Evolutionary conservation across 768 basidiomycete species (phyloP).

Genomic region (Serendipita sp.): DNA sequence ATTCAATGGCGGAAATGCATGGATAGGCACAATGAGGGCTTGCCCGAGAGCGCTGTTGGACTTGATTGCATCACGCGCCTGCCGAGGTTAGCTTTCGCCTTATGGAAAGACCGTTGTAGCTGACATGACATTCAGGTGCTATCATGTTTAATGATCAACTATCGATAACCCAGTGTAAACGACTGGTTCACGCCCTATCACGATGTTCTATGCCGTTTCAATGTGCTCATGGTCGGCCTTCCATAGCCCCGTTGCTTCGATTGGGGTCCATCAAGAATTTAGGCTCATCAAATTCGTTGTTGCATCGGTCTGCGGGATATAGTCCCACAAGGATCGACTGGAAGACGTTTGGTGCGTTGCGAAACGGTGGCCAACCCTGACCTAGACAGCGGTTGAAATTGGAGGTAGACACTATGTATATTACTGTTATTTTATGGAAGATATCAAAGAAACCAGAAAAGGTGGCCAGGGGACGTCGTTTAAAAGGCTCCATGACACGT

Average conservation of each 20-base stretch:
- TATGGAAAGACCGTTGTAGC: conserved; percentile 5
- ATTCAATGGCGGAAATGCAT: conserved; percentile 17
- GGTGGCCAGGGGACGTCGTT: no score
- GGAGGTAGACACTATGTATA: background rate
- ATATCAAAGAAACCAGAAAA: no score
- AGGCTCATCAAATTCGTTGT: background rate
- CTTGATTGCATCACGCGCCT: conserved; percentile 87
- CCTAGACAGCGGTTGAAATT: no score
- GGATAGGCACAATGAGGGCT: conserved; percentile 62
- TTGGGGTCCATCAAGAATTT: no score
- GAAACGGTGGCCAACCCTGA: background rate
- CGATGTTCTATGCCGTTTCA: conserved; percentile 76
- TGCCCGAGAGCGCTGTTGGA: conserved; percentile 76
- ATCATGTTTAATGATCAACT: conserved; percentile 93
- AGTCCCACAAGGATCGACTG: background rate
- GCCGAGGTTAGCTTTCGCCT: conserved; percentile 48
- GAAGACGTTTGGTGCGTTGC: background rate
- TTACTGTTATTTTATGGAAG: no score
- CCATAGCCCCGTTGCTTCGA: background rate
- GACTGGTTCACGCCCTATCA: conserved; percentile 51
- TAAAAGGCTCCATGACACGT: no score
- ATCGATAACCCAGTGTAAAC: conserved; percentile 46
- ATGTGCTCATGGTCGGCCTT: conserved; percentile 72
- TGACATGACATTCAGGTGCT: conserved; percentile 42
- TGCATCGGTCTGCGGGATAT: background rate